These are phyloP conservation scores for Monosporascus sp. DNA, from an alignment of 2,329 filamentous ascomycete species.

Conservation along the genomic window DNA sequence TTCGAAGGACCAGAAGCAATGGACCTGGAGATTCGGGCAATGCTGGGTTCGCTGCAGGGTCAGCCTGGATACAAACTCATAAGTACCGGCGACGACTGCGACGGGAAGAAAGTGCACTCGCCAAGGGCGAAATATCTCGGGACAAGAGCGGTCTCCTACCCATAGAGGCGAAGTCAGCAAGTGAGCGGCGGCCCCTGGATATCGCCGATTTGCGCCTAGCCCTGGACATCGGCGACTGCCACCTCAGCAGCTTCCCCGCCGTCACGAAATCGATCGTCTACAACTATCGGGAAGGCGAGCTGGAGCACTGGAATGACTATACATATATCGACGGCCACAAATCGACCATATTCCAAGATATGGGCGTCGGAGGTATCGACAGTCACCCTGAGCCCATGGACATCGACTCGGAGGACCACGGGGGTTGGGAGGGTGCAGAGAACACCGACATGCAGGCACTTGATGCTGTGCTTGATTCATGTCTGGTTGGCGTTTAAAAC, in stretches of 20 bases:
- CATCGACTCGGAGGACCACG: constrained; percentile 42
- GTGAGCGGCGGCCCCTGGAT: constrained; percentile 64
- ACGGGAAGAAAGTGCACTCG: constrained; percentile 67
- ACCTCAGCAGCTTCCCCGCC: constrained; percentile 72
- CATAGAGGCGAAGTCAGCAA: constrained; percentile 71
- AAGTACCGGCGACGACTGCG: constrained; percentile 71
- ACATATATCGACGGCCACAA: constrained; percentile 41
- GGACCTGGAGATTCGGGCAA: constrained; percentile 57
- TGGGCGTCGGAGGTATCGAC: constrained; percentile 28
- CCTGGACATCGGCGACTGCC: constrained; percentile 68
- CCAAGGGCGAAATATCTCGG: constrained; percentile 67
- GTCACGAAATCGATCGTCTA: constrained; percentile 65
- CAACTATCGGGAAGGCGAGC: constrained; percentile 68
- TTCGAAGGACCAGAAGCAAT: constrained; percentile 60
- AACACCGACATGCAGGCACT: constrained; percentile 45
- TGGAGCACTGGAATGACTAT: constrained; percentile 61
- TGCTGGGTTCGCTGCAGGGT: constrained; percentile 59
- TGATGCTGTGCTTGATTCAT: constrained; percentile 52
- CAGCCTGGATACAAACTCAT: constrained; percentile 70
- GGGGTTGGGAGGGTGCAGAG: constrained; percentile 58
- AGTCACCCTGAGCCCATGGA: constrained; percentile 52
- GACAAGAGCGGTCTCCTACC: constrained; percentile 76
- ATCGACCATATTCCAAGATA: constrained; percentile 23
- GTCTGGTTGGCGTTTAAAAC: constrained; percentile 40
- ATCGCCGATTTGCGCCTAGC: constrained; percentile 75